A percentile compares a stretch with the other conserved stretches of the same genome.
phyloP scores from a whole-genome alignment of 495 filamentous ascomycete genomes.

The Daldinia concentrica region DNA sequence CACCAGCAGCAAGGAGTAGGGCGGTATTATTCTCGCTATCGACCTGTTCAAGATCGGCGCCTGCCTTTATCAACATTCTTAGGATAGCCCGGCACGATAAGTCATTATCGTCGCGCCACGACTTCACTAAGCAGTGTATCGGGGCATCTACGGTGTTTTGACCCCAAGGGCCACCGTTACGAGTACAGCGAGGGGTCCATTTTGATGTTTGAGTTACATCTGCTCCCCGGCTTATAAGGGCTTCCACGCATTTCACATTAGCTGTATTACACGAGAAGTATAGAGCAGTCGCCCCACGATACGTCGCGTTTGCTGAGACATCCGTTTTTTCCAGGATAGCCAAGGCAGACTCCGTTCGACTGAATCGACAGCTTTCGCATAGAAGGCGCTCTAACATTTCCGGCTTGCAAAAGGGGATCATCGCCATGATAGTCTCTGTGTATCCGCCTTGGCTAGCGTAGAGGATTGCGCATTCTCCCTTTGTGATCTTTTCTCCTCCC shows the following conservation, averaged over 20 bases:
- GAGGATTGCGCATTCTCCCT: background rate
- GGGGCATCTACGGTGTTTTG: background rate
- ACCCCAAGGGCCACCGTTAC: background rate
- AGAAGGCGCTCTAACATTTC: background rate
- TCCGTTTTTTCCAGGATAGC: background rate
- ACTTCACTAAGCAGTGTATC: background rate
- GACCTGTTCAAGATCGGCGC: background rate
- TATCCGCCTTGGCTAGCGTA: background rate
- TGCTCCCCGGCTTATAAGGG: background rate
- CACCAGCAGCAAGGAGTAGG: background rate
- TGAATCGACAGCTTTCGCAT: background rate
- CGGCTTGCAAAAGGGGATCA: background rate
- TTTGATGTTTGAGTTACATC: background rate
- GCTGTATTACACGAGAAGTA: background rate
- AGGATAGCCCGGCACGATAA: background rate
- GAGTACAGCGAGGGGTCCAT: background rate
- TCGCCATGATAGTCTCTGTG: background rate
- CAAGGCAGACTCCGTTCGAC: background rate
- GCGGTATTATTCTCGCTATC: background rate
- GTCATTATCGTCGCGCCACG: background rate
- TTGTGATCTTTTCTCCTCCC: background rate
- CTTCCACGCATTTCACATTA: background rate
- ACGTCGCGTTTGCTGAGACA: background rate
- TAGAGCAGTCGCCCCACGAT: background rate
- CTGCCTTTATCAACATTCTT: background rate